Base-by-base conservation (phyloP, 1,139 yeast species). In the Wickerhamomyces sp. region DNA sequence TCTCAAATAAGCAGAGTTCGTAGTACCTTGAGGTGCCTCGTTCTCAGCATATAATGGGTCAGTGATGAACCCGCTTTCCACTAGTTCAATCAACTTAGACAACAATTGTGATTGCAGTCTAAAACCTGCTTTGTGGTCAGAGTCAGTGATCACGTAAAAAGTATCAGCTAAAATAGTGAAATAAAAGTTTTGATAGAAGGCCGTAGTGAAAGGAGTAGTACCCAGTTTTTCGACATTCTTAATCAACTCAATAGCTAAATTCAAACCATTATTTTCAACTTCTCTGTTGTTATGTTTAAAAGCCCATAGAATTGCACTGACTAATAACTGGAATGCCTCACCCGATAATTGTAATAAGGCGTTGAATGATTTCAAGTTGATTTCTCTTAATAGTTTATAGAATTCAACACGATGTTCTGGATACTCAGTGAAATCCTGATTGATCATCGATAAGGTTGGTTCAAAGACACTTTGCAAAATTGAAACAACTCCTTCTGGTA, bases 401-500 rank as follows among this genome's bases (percentile, higher is more conserved):
- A 92, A 92, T 61, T 90, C 97, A 41, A 90, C 95, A 58, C 99
- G 79, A 67, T 92, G 97, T 63, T 94, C 98, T 18, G 98, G 98
- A 60, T 87, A 92, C 61, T 92, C 97, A 7, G 95, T 81, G 62
- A 94, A 88, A 63, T 92, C 97, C 60, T 85, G 85, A 59, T 86
- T 88, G 55, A 94, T 92, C 97, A 92, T 94, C 54, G 82, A 86
- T 61, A 92, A 75, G 3, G 99, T 92, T 60, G 95, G 85, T 61
- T 87, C 96, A 64, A 94, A 94, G 16, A 92, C 96, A 63, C 83
- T 85, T 60, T 88, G 96, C 53, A 94, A 70, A 46, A 92, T 87
- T 42, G 81, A 67, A 28, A 92, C 88, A 42, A 92, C 94, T 49
- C 94, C 95, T 45, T 87, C 95, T 13, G 96, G 94, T 43, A 90